A percentile compares a stretch with the other conserved stretches of the same genome.
phyloP scores from a whole-genome alignment of 2,329 filamentous ascomycete species.

The Fusarium brevicatenulatum region DNA sequence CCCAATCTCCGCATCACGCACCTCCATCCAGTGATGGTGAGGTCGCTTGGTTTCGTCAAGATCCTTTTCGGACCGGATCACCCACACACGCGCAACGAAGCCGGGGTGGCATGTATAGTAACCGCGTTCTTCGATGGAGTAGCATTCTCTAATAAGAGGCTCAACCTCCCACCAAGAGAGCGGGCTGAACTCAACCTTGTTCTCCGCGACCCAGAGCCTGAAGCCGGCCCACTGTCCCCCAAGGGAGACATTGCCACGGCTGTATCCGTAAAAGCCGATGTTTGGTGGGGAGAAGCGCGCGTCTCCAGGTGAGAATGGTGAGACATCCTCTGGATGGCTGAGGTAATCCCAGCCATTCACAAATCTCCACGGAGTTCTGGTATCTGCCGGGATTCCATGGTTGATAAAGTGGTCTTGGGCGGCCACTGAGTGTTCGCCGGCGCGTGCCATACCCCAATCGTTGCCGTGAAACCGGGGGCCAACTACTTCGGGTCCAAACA shows the following conservation, averaged over 20 bases:
- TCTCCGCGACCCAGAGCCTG: background rate
- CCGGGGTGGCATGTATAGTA: background rate
- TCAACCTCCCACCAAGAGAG: background rate
- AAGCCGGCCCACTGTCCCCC: background rate
- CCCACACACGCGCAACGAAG: background rate
- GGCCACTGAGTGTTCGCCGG: background rate
- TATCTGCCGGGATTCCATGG: rapidly evolving
- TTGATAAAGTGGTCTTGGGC: background rate
- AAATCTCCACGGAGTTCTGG: rapidly evolving
- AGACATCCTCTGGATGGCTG: rapidly evolving
- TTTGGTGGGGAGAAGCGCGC: background rate
- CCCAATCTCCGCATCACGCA: background rate
- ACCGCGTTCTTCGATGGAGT: background rate
- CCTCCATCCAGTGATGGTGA: background rate
- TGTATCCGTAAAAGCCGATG: background rate
- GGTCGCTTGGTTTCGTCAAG: background rate
- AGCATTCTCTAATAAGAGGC: background rate
- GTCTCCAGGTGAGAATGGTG: background rate
- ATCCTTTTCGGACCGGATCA: rapidly evolving
- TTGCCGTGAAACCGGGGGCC: background rate
- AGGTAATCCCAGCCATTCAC: background rate
- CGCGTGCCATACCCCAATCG: background rate
- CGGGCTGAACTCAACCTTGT: background rate
- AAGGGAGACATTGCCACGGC: background rate
- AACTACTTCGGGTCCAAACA: background rate